phyloP scores from a whole-genome alignment of 768 basidiomycete species.

The Russula virescens region DNA sequence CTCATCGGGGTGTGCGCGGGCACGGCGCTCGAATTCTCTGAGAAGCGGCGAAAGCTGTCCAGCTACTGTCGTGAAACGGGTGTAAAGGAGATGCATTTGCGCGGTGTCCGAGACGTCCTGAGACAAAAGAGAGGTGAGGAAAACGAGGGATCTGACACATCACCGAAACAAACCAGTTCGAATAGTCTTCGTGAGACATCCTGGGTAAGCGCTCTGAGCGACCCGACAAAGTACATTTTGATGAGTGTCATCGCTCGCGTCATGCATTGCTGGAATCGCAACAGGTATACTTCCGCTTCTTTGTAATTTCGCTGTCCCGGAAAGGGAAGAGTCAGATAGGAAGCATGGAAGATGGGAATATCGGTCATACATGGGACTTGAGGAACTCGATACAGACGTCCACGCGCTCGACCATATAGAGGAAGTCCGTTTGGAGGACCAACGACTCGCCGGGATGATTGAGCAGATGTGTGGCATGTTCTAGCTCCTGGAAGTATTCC shows the following conservation, averaged over 20 bases:
- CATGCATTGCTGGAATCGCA: constrained; percentile 97
- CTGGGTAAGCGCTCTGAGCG: constrained; percentile 67
- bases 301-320: constrained; percentile 70
- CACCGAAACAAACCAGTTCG: constrained; percentile 53
- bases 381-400: constrained; percentile 93
- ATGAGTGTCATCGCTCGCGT: constrained; percentile 97
- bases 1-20: constrained; percentile 74
- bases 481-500: constrained; percentile 93
- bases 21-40: constrained; percentile 78
- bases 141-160: not conserved
- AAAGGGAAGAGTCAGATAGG: not conserved
- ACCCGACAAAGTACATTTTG: constrained; percentile 92
- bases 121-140: not conserved
- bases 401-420: constrained; percentile 94
- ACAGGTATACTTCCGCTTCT: constrained; percentile 91
- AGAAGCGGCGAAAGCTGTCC: constrained; percentile 70
- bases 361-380: constrained; percentile 65
- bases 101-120: constrained; percentile 78
- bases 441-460: constrained; percentile 91
- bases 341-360: not conserved
- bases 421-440: constrained; percentile 84
- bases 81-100: constrained; percentile 81
- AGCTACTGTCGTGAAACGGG: constrained; percentile 74
- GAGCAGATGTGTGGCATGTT: constrained; percentile 86
- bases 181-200: constrained; percentile 72